Evolutionary conservation across 768 basidiomycete species (phyloP), one percentile per base, ranked within the genome.

Genomic region (Ramaria rubella): DNA sequence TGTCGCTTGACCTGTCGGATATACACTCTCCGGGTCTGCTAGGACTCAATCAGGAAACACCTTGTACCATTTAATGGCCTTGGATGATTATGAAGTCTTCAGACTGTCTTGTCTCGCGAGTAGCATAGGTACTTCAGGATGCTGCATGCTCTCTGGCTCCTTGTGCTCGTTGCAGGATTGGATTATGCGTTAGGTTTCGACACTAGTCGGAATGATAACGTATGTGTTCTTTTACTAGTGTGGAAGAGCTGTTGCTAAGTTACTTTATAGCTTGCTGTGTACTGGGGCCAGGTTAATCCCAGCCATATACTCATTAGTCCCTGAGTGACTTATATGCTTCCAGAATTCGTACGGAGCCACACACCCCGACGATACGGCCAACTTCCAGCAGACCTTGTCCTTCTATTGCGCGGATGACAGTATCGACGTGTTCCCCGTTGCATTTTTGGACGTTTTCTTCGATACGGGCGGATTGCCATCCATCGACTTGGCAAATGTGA

Each of bases 401-500:
- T 58, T 46, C 36, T 60, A 60, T 30, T 60, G 60, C 42, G 45
- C 42, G 21, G 60, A 60, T 45, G 52, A 58, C 44, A 48, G 33
- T 30, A 51, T 60, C 31, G 60, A 60, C 31, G 52, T 52, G 26
- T 49, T 60, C 27, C 57, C 60, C 21, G 30, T 60, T 14, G 57
- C 60, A 8, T 60, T 60, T 33, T 26, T 60, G 19, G 49, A 58
- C 31, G 48, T 40, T 6, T 60, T 58, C 49, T 60, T 58, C 38
- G 56, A 45, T 19, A 45, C 43, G 7, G 56, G 58, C 31, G 60
- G 60, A 1, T 67, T 76, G 14, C 86, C 86, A 21, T 79, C 77
- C 5, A 72, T 87, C 49, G 83, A 90, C 66, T 74, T 87, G 14
- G 85, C 83, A 1, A 87, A 85, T 62, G 83, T 73, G 19, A 27